Conservation (phyloP, 805 yeast species). For the Barnettozyma populi region DNA sequence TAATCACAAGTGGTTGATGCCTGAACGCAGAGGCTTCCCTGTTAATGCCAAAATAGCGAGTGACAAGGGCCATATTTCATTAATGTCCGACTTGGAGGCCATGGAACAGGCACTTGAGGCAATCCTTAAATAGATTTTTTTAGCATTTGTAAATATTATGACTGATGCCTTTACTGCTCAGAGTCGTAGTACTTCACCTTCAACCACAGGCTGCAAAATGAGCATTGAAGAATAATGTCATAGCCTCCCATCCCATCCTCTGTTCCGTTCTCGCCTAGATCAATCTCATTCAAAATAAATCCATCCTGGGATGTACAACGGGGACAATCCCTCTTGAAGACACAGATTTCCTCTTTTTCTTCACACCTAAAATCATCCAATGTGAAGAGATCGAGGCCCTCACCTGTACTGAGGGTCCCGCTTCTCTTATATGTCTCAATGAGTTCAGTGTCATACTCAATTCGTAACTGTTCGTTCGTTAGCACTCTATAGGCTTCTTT, state of each 20-base stretch:
- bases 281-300: slow-evolving; percentile 55
- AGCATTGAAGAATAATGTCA: slow-evolving; percentile 73
- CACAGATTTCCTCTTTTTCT: slow-evolving; percentile 28
- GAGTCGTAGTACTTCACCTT: slow-evolving; percentile 61
- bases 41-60: slow-evolving; percentile 63
- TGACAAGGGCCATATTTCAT: slow-evolving; percentile 69
- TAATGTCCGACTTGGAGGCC: slow-evolving; percentile 67
- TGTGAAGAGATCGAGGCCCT: slow-evolving; percentile 63
- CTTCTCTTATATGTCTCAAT: slow-evolving; percentile 26
- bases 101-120: slow-evolving; percentile 70
- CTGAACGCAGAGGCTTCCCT: slow-evolving; percentile 67
- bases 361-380: slow-evolving; percentile 54
- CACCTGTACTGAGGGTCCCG: slow-evolving; percentile 42
- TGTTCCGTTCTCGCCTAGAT: slow-evolving; percentile 49
- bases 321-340: slow-evolving; percentile 55
- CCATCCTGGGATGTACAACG: slow-evolving; percentile 52
- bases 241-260: slow-evolving; percentile 45
- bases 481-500: slow-evolving; percentile 62
- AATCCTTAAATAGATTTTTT: slow-evolving; percentile 29
- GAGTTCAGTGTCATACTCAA: slow-evolving; percentile 48
- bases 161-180: slow-evolving; percentile 19
- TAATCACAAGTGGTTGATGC: slow-evolving; percentile 77
- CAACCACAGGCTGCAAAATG: slow-evolving; percentile 82
- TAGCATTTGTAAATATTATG: not conserved
- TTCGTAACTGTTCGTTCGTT: slow-evolving; percentile 34